Percentiles rank a stretch among this genome's conserved stretches.
These are phyloP conservation scores for Phytophthora sojae DNA, from an alignment of 352 stramenopile species.

Conservation along the genomic window DNA sequence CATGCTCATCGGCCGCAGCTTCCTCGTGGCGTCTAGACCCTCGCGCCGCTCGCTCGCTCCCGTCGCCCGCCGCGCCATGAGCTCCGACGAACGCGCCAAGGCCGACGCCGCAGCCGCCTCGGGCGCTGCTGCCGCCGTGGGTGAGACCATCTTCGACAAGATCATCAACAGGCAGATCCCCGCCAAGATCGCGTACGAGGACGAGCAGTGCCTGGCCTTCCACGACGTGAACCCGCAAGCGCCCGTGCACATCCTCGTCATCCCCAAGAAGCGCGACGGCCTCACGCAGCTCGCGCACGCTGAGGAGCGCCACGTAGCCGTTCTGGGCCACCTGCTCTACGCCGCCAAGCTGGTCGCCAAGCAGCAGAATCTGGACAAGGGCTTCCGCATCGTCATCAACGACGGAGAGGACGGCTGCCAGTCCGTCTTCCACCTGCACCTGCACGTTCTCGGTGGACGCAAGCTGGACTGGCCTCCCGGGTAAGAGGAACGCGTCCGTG, in stretches of 20 bases:
- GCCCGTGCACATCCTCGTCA: constrained; percentile 97
- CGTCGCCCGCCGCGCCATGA: constrained; percentile 48
- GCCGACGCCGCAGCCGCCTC: constrained; percentile 55
- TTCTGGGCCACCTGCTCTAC: constrained; percentile 95
- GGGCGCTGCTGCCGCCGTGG: constrained; percentile 50
- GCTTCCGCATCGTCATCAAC: constrained; percentile 98
- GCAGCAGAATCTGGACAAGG: constrained; percentile 91
- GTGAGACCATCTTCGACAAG: constrained; percentile 98
- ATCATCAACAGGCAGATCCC: constrained; percentile 96
- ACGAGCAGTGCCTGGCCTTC: constrained; percentile 97
- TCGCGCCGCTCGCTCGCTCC: constrained; percentile 18
- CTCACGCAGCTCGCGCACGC: constrained; percentile 93
- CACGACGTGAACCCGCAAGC: constrained; percentile 97
- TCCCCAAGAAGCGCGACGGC: constrained; percentile 95
- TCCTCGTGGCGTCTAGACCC: constrained; percentile 6
- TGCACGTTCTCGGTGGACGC: constrained; percentile 96
- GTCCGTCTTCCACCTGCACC: constrained; percentile 91
- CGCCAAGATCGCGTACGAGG: constrained; percentile 96
- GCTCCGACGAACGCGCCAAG: constrained; percentile 68
- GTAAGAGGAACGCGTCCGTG: constrained; percentile 35
- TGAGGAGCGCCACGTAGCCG: constrained; percentile 92
- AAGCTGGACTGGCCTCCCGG: constrained; percentile 95
- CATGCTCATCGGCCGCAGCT: constrained; percentile 32
- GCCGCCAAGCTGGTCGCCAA: constrained; percentile 93
- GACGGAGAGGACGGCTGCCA: constrained; percentile 95